These are phyloP conservation scores for Fusarium sp. DNA, from an alignment of 2,329 filamentous ascomycete genomes.

Conservation along the genomic window DNA sequence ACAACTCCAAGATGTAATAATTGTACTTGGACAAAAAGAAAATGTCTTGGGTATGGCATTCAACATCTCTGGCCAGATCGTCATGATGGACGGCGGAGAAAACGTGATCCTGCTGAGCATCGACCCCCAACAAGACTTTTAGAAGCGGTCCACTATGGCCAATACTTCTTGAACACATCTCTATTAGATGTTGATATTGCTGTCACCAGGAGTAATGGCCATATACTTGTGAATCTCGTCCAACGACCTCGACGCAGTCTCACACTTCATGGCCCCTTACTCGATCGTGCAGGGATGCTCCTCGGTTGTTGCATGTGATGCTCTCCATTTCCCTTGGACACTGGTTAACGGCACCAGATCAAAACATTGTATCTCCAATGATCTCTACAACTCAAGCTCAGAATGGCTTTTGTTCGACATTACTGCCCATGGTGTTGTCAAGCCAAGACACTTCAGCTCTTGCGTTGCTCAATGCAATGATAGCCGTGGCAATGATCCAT, in stretches of 20 bases:
- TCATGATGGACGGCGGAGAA: background rate
- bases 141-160: background rate
- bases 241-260: background rate
- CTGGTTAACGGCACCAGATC: background rate
- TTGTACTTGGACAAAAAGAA: background rate
- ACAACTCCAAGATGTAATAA: background rate
- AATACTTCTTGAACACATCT: background rate
- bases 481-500: background rate
- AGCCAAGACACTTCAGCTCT: background rate
- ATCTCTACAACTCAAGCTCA: background rate
- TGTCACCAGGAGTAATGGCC: fast-evolving
- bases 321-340: background rate
- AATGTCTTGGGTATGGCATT: background rate
- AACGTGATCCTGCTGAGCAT: background rate
- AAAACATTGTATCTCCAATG: background rate
- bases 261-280: background rate
- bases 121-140: background rate
- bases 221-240: background rate
- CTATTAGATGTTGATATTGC: background rate
- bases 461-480: background rate
- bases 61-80: background rate
- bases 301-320: background rate
- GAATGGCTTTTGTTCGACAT: background rate
- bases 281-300: background rate
- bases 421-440: background rate